Percentiles rank a stretch among this genome's conserved stretches.
These are phyloP conservation scores for Chrysoporthe puriensis DNA, from an alignment of 2,329 filamentous ascomycete genomes.

Conservation along the genomic window DNA sequence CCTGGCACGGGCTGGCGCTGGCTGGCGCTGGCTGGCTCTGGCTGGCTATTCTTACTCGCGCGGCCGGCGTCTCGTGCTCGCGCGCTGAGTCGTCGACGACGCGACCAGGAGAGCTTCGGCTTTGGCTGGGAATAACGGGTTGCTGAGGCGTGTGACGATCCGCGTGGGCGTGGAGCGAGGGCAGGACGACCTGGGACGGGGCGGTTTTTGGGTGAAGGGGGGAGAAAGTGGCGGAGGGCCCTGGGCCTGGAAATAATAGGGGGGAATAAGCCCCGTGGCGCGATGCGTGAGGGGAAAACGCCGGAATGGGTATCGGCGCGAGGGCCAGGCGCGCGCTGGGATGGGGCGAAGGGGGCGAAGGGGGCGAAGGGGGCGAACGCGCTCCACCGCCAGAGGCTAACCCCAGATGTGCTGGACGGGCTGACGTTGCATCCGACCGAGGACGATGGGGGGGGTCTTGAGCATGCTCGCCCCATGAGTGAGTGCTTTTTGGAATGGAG, in stretches of 20 bases:
- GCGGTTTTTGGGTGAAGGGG: background rate
- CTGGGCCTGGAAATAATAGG: slow-evolving; percentile 8
- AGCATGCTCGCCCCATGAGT: no score
- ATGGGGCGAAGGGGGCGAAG: no score
- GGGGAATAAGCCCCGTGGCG: slow-evolving; percentile 2
- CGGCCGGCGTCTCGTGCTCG: background rate
- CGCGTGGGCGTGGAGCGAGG: background rate
- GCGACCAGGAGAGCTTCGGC: background rate
- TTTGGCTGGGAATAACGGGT: slow-evolving; percentile 24
- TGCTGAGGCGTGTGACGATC: background rate
- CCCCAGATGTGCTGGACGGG: no score
- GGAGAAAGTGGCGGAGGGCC: slow-evolving; percentile 1
- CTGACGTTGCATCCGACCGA: no score
- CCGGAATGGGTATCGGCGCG: slow-evolving; percentile 6
- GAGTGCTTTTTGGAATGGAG: no score
- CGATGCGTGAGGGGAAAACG: slow-evolving; percentile 3
- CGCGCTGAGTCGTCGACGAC: background rate
- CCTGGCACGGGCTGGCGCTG: background rate
- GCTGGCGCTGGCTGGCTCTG: background rate
- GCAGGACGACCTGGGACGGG: background rate
- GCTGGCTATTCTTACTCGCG: background rate
- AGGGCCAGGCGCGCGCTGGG: no score
- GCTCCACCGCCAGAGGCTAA: no score
- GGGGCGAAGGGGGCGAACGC: no score
- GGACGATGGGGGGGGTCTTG: no score